Base-by-base conservation (phyloP, 352 stramenopile species). In the Hyaloperonospora brassicae region DNA sequence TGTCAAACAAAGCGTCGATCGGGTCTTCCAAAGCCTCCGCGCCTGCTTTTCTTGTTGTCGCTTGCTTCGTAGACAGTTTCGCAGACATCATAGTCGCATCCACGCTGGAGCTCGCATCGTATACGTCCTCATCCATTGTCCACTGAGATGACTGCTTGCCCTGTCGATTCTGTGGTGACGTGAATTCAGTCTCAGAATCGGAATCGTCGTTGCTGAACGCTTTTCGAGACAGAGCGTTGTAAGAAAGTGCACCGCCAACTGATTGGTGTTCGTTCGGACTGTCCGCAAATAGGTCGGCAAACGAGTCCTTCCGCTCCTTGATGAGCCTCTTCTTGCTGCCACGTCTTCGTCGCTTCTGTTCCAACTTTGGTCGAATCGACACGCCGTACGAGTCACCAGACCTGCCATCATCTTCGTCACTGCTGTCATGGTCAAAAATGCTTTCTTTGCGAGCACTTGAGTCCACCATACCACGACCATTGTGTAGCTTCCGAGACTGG, bases 201-300 rank as follows among this genome's bases (percentile, higher is more conserved):
- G 54, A 35, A 25, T 62, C 45, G n/a, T 65, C 55, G 35, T 65
- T 66, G 11, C 30, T 59, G n/a, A n/a, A 34, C 5, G 21, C 56
- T 14, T 12, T 24, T 22, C 25, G n/a, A 12, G 62, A 61, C 2
- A 8, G 5, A 39, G 39, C 65, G 13, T 47, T 62, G 27, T 70
- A 57, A 30, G 87, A 89, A 0, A 89, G 53, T 21, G 71, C 61
- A 50, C 87, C 79, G 41, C 87, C 88, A 44, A 63, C 76, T 31
- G 53, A 64, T 38, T 48, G 41, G 0, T 48, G 55, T 42, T 74
- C 59, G 4, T 39, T 64, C 21, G 57, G 46, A 57, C 63, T 68
- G 31, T 86, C 76, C 9, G 87, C 80, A 60, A 91, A 91, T 40
- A 91, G 44, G 58, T 68, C 70, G 10, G 76, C 80, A 70, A 91